These are phyloP conservation scores for Dioszegia crocea DNA, from an alignment of 768 basidiomycete species.

Conservation along the genomic window DNA sequence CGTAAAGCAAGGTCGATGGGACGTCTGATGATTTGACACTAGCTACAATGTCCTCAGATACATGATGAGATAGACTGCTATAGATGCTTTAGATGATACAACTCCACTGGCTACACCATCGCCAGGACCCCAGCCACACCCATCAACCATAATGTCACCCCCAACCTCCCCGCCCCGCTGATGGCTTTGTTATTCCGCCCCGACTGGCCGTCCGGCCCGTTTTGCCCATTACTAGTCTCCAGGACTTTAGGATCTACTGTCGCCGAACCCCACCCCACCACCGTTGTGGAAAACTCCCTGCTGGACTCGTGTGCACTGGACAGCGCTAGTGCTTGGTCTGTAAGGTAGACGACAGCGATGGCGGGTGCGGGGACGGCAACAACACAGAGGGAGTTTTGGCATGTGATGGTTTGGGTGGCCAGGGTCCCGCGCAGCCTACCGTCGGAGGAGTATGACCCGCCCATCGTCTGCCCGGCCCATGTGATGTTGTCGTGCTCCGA, in stretches of 20 bases:
- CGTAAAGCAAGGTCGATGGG: too few species aligned
- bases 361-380: slow-evolving; percentile 67
- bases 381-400: slow-evolving; percentile 58
- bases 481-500: slow-evolving; percentile 63
- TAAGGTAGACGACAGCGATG: slow-evolving; percentile 71
- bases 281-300: slow-evolving; percentile 59
- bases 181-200: slow-evolving; percentile 26
- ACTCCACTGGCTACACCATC: not conserved
- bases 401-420: slow-evolving; percentile 60
- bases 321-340: slow-evolving; percentile 50
- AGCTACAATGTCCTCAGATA: slow-evolving; percentile 1
- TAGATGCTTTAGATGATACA: not conserved
- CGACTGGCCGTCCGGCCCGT: slow-evolving; percentile 37
- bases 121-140: not conserved
- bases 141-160: not conserved
- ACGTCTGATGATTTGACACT: too few species aligned
- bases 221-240: slow-evolving; percentile 64
- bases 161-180: not conserved
- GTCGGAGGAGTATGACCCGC: slow-evolving; percentile 59
- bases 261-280: slow-evolving; percentile 56
- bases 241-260: slow-evolving; percentile 59
- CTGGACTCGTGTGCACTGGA: slow-evolving; percentile 30
- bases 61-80: not conserved
- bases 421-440: slow-evolving; percentile 62
- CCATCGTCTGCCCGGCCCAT: slow-evolving; percentile 70